A percentile compares a stretch with the other conserved stretches of the same genome.
Evolutionary conservation across 352 stramenopile species (phyloP).

Genomic region (Pythium sp.): DNA sequence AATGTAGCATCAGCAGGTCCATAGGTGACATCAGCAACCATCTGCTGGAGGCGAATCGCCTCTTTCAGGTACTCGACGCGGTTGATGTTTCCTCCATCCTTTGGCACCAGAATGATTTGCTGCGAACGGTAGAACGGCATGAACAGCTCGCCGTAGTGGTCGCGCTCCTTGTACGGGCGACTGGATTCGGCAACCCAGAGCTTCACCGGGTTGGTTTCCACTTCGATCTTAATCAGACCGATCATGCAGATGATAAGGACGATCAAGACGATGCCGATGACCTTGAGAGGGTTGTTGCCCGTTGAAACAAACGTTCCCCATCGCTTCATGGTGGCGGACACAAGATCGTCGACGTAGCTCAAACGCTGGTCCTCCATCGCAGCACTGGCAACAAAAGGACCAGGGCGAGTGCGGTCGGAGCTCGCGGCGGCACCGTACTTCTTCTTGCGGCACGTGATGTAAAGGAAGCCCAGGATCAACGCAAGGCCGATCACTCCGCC

Average conservation of each 20-base stretch:
- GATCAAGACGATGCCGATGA: constrained; percentile 36
- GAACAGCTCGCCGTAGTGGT: constrained; percentile 62
- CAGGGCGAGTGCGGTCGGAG: constrained; percentile 24
- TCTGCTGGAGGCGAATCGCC: constrained; percentile 45
- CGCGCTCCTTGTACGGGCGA: constrained; percentile 49
- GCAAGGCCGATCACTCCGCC: constrained; percentile 32
- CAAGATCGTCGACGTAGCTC: constrained; percentile 43
- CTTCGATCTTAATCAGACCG: constrained; percentile 42
- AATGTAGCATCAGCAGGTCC: constrained; percentile 22
- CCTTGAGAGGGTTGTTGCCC: constrained; percentile 34
- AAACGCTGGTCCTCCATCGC: constrained; percentile 20
- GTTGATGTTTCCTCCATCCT: constrained; percentile 56
- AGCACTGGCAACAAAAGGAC: constrained; percentile 23
- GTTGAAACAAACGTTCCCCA: constrained; percentile 44
- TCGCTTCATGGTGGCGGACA: constrained; percentile 34
- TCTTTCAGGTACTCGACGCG: constrained; percentile 50
- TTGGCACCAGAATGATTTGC: constrained; percentile 62
- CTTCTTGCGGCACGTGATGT: constrained; percentile 29
- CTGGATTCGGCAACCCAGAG: constrained; percentile 62
- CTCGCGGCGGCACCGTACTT: constrained; percentile 19
- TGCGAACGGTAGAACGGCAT: constrained; percentile 74
- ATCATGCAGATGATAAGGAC: constrained; percentile 33
- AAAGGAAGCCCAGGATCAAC: constrained; percentile 41
- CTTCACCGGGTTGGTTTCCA: constrained; percentile 64
- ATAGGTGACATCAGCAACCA: constrained; percentile 38